A percentile compares a stretch with the other conserved stretches of the same genome.
phyloP scores from a whole-genome alignment of 2,329 filamentous ascomycete species.

The Biscogniauxia mediterranea region DNA sequence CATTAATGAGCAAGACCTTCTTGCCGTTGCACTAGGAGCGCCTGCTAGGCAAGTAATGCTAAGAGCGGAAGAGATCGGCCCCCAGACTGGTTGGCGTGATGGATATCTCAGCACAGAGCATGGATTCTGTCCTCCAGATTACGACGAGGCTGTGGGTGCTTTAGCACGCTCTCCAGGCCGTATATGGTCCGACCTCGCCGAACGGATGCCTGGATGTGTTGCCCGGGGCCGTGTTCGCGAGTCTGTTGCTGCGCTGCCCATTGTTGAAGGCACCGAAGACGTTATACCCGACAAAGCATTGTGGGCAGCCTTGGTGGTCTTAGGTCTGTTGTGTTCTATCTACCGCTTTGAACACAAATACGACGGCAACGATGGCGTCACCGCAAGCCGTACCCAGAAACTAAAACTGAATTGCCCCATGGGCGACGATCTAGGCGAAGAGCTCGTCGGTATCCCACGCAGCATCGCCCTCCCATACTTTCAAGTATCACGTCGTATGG shows the following conservation, averaged over 20 bases:
- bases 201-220: slow-evolving; percentile 52
- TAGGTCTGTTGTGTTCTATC: slow-evolving; percentile 53
- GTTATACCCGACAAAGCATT: slow-evolving; percentile 50
- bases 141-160: slow-evolving; percentile 47
- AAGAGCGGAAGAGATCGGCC: slow-evolving; percentile 51
- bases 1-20: slow-evolving; percentile 45
- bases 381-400: slow-evolving; percentile 30
- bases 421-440: slow-evolving; percentile 51
- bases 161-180: slow-evolving; percentile 47
- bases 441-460: slow-evolving; percentile 47
- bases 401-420: slow-evolving; percentile 40
- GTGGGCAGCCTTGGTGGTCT: slow-evolving; percentile 51
- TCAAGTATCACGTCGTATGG: slow-evolving; percentile 50
- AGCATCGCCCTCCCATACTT: slow-evolving; percentile 50
- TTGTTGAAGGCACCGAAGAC: slow-evolving; percentile 48
- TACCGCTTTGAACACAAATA: slow-evolving; percentile 53
- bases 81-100: slow-evolving; percentile 51
- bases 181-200: slow-evolving; percentile 54
- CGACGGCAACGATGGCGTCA: slow-evolving; percentile 51
- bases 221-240: slow-evolving; percentile 50
- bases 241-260: slow-evolving; percentile 45
- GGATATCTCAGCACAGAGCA: slow-evolving; percentile 51
- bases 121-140: slow-evolving; percentile 51
- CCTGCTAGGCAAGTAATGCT: slow-evolving; percentile 54
- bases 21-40: slow-evolving; percentile 52